Evolutionary conservation across 257 asterid species (phyloP).

Genomic region (Handroanthus guayacan): DNA sequence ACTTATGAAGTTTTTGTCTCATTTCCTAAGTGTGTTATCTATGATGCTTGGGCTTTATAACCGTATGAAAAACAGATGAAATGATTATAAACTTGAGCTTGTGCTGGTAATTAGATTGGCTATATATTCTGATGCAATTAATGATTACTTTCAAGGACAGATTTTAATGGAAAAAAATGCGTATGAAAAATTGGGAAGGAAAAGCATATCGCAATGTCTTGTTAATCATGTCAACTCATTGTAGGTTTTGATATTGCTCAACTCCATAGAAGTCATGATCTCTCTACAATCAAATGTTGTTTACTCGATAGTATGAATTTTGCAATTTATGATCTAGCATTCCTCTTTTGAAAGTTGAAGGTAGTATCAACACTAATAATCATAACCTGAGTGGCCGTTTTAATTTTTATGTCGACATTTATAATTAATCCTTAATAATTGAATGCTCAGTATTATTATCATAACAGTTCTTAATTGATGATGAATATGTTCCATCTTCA

Average conservation of each 20-base stretch:
- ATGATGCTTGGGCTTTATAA: constrained; percentile 19
- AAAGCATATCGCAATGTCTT: constrained; percentile 1
- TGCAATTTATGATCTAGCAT: constrained; percentile 14
- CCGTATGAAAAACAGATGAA: not conserved
- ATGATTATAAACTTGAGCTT: constrained; percentile 17
- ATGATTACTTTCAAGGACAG: constrained; percentile 22
- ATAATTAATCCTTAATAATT: not conserved
- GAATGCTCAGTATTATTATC: not conserved
- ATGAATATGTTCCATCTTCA: not conserved
- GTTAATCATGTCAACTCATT: constrained; percentile 4
- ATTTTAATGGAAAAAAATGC: not conserved
- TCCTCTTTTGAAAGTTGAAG: not conserved
- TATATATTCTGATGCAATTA: not conserved
- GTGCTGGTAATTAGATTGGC: constrained; percentile 7
- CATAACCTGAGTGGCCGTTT: constrained; percentile 11
- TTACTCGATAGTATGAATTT: not conserved
- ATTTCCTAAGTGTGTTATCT: not conserved
- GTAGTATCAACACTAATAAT: not conserved
- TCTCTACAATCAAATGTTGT: constrained; percentile 14
- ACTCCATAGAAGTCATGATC: constrained; percentile 13
- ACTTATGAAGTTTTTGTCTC: not conserved
- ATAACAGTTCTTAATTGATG: not conserved
- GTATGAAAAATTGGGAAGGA: constrained; percentile 17
- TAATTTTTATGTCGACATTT: not conserved
- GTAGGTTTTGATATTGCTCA: constrained; percentile 21